Evolutionary conservation across 2,329 filamentous ascomycete species (phyloP).

Genomic region (Rhexocercosporidium sp.): DNA sequence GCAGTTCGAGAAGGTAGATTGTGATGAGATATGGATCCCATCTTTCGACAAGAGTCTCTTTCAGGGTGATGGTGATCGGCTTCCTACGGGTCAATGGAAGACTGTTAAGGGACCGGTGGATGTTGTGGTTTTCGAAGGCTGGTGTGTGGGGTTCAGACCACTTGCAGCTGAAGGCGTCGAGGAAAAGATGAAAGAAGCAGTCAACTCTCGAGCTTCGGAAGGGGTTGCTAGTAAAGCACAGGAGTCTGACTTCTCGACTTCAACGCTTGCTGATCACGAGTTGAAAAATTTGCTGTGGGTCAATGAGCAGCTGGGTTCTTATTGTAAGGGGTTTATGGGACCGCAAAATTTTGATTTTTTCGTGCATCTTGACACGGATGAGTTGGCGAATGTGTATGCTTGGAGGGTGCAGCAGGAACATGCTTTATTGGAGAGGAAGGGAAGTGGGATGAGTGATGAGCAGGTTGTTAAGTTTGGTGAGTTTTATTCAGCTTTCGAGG

Average conservation of each 20-base stretch:
- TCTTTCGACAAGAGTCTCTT: slow-evolving; percentile 15
- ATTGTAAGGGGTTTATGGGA: slow-evolving; percentile 8
- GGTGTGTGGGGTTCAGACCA: slow-evolving; percentile 14
- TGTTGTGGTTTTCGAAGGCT: slow-evolving; percentile 14
- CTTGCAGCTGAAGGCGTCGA: not conserved
- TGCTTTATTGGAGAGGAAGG: not conserved
- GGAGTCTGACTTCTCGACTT: slow-evolving; percentile 8
- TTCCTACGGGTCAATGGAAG: slow-evolving; percentile 1
- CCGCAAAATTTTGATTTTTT: slow-evolving; percentile 12
- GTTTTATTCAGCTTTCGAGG: not conserved
- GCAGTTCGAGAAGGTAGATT: not conserved
- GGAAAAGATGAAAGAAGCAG: not conserved
- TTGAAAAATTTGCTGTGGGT: slow-evolving; percentile 4
- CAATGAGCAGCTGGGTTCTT: not conserved
- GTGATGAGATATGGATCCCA: not conserved
- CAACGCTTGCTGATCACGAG: not conserved
- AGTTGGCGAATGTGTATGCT: slow-evolving; percentile 15
- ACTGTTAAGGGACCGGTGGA: not conserved
- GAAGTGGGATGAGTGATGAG: slow-evolving; percentile 6
- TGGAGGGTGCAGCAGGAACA: slow-evolving; percentile 13
- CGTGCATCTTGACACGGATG: slow-evolving; percentile 7
- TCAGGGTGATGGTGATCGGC: slow-evolving; percentile 2
- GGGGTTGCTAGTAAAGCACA: too few species aligned
- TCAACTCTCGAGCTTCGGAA: not conserved
- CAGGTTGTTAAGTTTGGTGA: slow-evolving; percentile 14